These are phyloP conservation scores for Dillenia suffruticosa DNA, from an alignment of 164 flowering plant genomes.

Conservation along the genomic window DNA sequence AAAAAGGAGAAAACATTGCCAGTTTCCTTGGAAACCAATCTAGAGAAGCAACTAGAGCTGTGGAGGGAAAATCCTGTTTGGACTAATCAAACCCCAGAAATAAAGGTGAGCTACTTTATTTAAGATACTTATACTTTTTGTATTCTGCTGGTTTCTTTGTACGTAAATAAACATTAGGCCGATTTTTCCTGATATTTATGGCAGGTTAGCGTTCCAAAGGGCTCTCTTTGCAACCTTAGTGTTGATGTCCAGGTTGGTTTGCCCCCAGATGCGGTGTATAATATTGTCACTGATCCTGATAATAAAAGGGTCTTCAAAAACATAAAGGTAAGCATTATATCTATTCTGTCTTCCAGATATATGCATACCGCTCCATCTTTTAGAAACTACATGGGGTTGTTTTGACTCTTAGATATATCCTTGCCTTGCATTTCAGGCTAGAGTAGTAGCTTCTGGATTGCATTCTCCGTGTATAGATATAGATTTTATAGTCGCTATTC, in stretches of 20 bases:
- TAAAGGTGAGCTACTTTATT: constrained; percentile 44
- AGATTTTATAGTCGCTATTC: neutral
- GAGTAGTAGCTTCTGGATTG: too few relatives aligned
- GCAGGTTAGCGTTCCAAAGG: constrained; percentile 94
- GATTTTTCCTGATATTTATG: constrained; percentile 10
- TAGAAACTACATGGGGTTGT: too few relatives aligned
- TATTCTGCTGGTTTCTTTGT: neutral
- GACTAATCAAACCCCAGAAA: constrained; percentile 55
- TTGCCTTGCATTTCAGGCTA: neutral
- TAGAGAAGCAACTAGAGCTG: constrained; percentile 67
- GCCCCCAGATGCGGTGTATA: constrained; percentile 94
- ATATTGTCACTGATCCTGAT: constrained; percentile 89
- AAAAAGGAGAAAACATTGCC: constrained; percentile 21
- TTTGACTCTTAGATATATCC: neutral
- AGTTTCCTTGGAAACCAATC: constrained; percentile 27
- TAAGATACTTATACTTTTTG: neutral
- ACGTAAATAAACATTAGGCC: neutral
- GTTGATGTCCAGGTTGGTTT: constrained; percentile 71
- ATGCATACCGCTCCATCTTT: too few relatives aligned
- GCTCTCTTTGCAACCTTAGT: constrained; percentile 82
- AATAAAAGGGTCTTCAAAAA: constrained; percentile 92
- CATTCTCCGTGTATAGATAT: too few relatives aligned
- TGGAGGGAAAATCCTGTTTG: constrained; percentile 91
- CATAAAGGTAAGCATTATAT: constrained; percentile 58
- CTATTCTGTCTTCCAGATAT: neutral